Base-by-base conservation (phyloP, 140 eudicot genomes). In the Erigeron philadelphicus region DNA sequence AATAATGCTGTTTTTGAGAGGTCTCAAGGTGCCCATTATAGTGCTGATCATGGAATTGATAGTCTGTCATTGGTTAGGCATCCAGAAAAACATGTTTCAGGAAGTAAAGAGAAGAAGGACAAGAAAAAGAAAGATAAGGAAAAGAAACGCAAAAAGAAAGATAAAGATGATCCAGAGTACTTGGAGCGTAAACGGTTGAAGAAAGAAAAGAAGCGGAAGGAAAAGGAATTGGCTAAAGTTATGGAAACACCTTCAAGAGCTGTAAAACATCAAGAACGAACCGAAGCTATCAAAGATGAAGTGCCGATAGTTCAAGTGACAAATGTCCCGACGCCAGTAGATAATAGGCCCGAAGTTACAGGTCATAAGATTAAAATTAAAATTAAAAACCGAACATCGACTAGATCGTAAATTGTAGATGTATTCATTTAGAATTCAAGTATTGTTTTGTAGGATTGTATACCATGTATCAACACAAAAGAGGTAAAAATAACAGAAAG, bases 191-290 rank as follows among this genome's bases (percentile, higher is more conserved):
- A 89, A 78, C 76, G 96, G 43, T 46, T 81, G 67, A 93, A 89
- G 84, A 93, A 87, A 81, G 95, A 84, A 80, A 88, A 84, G 87
- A 92, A 86, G 59, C 70, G 84, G 38, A 90, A 80, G 75, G 89
- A 86, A 64, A 89, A 93, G 79, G 94, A 86, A 74, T 23, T 81
- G 75, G 88, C 86, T n/a, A 88, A 86, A 54, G 45, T 80, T 55
- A 46, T 56, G 70, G 76, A 70, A 5, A 61, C 66, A 11, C 71
- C 86, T 21, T 18, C 65, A 5, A 40, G 35, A 11, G 82, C 73
- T 8, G 9, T 75, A 58, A 64, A 72, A 40, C 68, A 67, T 41
- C 60, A 75, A 64, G 76, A 68, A 19, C 60, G 58, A 43, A 57
- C 53, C 25, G 70, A 70, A 58, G 70, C 73, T 15, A 41, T 66